phyloP scores from a whole-genome alignment of 2,329 filamentous ascomycete species.

The Emmonsia crescens region DNA sequence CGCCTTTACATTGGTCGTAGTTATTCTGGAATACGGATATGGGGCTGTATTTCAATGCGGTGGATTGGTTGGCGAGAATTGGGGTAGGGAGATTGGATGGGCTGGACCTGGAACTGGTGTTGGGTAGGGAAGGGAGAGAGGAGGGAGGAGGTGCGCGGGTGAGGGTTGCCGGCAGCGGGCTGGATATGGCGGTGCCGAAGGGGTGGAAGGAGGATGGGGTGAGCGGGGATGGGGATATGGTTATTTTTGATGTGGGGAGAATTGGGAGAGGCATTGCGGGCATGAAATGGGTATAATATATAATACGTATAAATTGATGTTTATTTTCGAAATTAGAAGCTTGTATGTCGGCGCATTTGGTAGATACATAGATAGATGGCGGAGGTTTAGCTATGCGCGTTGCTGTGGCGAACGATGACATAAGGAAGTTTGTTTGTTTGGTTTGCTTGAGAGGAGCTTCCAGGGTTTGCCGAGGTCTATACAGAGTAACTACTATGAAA shows the following conservation, averaged over 20 bases:
- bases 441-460: background rate
- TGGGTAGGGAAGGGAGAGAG: slow-evolving; percentile 32
- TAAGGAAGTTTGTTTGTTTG: background rate
- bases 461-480: background rate
- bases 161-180: slow-evolving; percentile 51
- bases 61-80: slow-evolving; percentile 69
- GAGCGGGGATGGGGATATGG: slow-evolving; percentile 54
- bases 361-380: background rate
- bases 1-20: slow-evolving; percentile 47
- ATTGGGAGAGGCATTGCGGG: slow-evolving; percentile 23
- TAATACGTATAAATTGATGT: background rate
- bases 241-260: slow-evolving; percentile 23
- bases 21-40: slow-evolving; percentile 63
- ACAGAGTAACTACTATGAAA: too few species aligned
- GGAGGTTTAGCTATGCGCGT: too few species aligned
- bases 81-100: slow-evolving; percentile 35
- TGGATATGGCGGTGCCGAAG: slow-evolving; percentile 75
- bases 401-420: background rate
- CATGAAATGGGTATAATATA: background rate
- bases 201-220: slow-evolving; percentile 57
- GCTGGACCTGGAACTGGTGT: slow-evolving; percentile 9
- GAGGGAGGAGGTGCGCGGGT: slow-evolving; percentile 30
- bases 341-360: background rate
- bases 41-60: slow-evolving; percentile 74
- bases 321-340: background rate